Conservation (phyloP, 805 yeast species). For the Yamadazyma phyllophila region DNA sequence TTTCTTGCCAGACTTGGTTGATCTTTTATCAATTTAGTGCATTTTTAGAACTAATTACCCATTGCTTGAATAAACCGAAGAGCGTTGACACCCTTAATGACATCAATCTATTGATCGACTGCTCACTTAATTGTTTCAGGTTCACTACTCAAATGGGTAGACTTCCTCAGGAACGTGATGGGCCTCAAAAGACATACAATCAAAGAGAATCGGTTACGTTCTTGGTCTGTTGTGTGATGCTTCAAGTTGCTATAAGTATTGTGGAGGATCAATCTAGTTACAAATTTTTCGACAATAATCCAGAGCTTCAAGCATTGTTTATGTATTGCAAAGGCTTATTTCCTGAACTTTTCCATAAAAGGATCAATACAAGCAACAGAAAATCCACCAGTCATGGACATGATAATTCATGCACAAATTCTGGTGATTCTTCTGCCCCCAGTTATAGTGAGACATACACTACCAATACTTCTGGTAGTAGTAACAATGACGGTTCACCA, state of each 20-base stretch:
- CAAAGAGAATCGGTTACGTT: constrained; percentile 21
- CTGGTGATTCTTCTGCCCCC: background rate
- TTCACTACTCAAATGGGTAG: constrained; percentile 4
- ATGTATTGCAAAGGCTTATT: constrained; percentile 17
- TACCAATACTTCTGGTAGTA: background rate
- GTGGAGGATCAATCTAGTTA: constrained; percentile 20
- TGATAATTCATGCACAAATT: no score
- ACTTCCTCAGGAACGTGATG: background rate
- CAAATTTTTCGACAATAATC: constrained; percentile 17
- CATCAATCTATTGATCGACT: constrained; percentile 25
- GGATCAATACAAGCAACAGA: background rate
- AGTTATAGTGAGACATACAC: background rate
- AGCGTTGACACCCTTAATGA: constrained; percentile 27
- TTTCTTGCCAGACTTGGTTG: constrained; percentile 31
- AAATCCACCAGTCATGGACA: no score
- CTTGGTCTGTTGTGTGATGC: constrained; percentile 19
- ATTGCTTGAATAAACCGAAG: constrained; percentile 30
- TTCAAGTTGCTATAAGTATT: constrained; percentile 21
- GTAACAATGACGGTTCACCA: background rate
- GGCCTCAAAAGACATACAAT: constrained; percentile 5
- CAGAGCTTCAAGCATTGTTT: constrained; percentile 17
- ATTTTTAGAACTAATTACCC: constrained; percentile 25
- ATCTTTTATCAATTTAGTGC: constrained; percentile 33
- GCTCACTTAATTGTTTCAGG: constrained; percentile 14
- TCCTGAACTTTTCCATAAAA: constrained; percentile 18